A percentile compares a stretch with the other conserved stretches of the same genome.
Evolutionary conservation across 176 grass and related monocot species (phyloP).

Genomic region (Carex cristatella): DNA sequence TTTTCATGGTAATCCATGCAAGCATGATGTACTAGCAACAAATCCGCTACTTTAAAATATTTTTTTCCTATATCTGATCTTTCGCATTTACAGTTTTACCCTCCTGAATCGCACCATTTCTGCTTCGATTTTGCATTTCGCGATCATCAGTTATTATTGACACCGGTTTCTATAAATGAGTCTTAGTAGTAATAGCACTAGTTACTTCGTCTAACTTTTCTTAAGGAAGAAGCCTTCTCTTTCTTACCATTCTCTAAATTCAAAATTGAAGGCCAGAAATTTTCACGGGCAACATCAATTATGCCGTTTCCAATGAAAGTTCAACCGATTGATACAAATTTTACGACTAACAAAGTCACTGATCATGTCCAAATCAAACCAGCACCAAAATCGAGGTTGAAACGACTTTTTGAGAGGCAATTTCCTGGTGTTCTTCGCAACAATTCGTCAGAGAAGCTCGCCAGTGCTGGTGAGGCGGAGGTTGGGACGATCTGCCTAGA

Average conservation of each 20-base stretch:
- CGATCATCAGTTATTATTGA: background rate
- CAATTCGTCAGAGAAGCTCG: constrained; percentile 59
- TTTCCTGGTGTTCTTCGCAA: constrained; percentile 48
- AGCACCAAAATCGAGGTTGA: constrained; percentile 55
- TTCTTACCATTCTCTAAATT: background rate
- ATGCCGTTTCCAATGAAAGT: constrained; percentile 50
- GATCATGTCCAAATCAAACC: constrained; percentile 24
- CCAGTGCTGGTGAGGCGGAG: constrained; percentile 40
- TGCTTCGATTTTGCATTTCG: background rate
- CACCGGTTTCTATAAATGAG: constrained; percentile 15
- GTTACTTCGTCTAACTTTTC: constrained; percentile 3
- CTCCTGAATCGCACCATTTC: constrained; percentile 8
- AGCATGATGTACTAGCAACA: constrained; percentile 10
- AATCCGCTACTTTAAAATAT: background rate
- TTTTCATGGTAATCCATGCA: background rate
- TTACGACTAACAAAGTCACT: background rate
- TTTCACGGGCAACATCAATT: background rate
- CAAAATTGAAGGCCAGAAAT: background rate
- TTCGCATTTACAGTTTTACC: constrained; percentile 15
- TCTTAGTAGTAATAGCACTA: background rate
- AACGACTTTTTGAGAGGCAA: constrained; percentile 86
- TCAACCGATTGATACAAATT: constrained; percentile 57
- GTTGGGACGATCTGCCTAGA: constrained; percentile 81
- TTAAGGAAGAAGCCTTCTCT: background rate
- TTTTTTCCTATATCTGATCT: background rate